Evolutionary conservation across 768 basidiomycete species (phyloP).

Genomic region (Phlebiopsis flavidoalba): DNA sequence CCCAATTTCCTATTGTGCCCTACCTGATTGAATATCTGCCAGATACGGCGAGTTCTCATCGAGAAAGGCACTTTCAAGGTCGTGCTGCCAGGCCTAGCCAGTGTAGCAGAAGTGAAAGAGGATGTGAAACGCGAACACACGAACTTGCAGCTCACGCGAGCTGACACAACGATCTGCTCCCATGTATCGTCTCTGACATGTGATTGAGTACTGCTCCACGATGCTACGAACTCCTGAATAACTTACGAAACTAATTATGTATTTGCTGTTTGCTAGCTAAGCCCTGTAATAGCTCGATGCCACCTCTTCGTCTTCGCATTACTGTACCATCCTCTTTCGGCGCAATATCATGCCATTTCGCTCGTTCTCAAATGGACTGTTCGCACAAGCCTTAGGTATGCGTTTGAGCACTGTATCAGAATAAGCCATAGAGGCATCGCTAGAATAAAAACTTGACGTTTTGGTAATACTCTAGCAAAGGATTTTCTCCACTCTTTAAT

Average conservation of each 20-base stretch:
- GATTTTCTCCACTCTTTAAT: constrained; percentile 80
- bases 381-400: too few relatives aligned
- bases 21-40: background rate
- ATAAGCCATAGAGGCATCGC: background rate
- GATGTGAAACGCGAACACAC: constrained; percentile 25
- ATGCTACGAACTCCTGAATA: background rate
- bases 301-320: background rate
- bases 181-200: background rate
- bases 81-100: constrained; percentile 58
- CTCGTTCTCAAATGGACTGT: background rate
- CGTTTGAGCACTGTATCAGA: too few relatives aligned
- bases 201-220: background rate
- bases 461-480: constrained; percentile 83
- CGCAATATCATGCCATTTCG: background rate
- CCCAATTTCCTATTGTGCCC: background rate
- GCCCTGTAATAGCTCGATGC: background rate
- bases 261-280: background rate
- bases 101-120: constrained; percentile 25
- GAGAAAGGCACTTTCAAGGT: constrained; percentile 60
- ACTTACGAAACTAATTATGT: background rate
- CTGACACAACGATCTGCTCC: background rate
- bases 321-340: background rate
- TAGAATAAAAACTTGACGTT: constrained; percentile 93
- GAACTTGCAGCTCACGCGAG: background rate
- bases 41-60: constrained; percentile 27